phyloP scores from a whole-genome alignment of 208 protist species.

The Crithidia acanthocephali region DNA sequence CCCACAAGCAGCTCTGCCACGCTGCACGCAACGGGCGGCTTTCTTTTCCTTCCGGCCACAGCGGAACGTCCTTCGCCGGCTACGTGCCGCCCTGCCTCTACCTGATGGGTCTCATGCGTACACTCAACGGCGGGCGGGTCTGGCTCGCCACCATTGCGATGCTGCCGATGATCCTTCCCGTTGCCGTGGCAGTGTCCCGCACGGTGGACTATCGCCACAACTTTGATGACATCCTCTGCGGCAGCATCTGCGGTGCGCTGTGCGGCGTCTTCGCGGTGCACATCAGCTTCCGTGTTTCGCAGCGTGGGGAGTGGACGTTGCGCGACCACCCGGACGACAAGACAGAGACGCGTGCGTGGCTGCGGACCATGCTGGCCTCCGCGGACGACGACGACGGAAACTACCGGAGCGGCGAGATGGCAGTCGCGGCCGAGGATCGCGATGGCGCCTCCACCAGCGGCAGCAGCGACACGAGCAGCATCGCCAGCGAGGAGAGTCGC shows the following conservation, averaged over 20 bases:
- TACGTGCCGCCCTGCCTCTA: conserved; percentile 75
- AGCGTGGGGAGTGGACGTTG: conserved; percentile 51
- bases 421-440: neutral
- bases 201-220: conserved; percentile 86
- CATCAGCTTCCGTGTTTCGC: conserved; percentile 32
- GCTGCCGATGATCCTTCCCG: conserved; percentile 59
- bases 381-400: neutral
- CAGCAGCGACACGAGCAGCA: neutral
- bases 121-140: conserved; percentile 52
- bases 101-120: conserved; percentile 56
- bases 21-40: conserved; percentile 70
- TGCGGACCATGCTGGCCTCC: neutral
- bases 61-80: conserved; percentile 76
- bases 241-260: conserved; percentile 57
- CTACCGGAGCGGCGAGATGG: neutral
- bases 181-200: conserved; percentile 69
- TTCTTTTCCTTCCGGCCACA: conserved; percentile 93
- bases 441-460: neutral
- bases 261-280: conserved; percentile 49
- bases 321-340: conserved; percentile 36
- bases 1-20: conserved; percentile 39
- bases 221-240: conserved; percentile 84
- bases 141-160: conserved; percentile 47
- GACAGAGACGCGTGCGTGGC: neutral
- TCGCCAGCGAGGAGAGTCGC: neutral